Conservation (phyloP, 2,329 filamentous ascomycete genomes). For the Diatrype stigma region DNA sequence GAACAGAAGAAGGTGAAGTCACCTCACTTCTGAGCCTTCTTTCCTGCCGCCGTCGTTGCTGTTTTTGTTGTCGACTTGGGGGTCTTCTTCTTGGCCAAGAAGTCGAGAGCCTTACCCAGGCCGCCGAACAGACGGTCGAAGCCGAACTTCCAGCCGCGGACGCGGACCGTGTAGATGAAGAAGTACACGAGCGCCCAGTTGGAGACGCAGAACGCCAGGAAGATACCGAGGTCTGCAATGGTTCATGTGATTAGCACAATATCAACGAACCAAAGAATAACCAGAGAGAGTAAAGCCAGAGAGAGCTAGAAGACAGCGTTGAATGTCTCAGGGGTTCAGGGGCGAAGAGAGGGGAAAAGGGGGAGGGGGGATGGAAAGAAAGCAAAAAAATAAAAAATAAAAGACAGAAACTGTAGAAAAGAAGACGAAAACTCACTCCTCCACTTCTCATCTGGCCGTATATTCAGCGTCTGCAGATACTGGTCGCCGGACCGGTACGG, state of each 20-base stretch:
- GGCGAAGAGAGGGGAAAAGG: no score
- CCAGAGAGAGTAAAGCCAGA: no score
- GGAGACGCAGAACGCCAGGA: conserved; percentile 64
- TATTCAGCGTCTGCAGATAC: conserved; percentile 57
- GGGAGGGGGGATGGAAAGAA: no score
- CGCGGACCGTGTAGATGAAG: conserved; percentile 70
- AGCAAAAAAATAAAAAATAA: neutral
- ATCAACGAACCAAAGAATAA: neutral
- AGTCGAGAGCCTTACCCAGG: conserved; percentile 20
- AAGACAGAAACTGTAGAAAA: no score
- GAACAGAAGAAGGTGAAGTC: no score
- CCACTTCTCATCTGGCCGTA: conserved; percentile 60
- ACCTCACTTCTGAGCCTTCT: neutral
- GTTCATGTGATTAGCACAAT: conserved; percentile 4
- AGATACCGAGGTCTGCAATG: conserved; percentile 63
- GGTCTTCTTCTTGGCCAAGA: conserved; percentile 29
- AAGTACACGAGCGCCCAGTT: conserved; percentile 73
- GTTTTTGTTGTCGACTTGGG: no score
- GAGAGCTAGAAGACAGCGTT: no score
- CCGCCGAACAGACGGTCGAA: conserved; percentile 51
- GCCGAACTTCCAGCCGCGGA: conserved; percentile 68
- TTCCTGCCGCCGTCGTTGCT: neutral
- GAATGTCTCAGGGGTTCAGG: no score
- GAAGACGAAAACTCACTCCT: conserved; percentile 44
- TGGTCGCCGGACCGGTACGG: conserved; percentile 53